Evolutionary conservation across 768 basidiomycete species (phyloP).

Genomic region (Russula lepida): DNA sequence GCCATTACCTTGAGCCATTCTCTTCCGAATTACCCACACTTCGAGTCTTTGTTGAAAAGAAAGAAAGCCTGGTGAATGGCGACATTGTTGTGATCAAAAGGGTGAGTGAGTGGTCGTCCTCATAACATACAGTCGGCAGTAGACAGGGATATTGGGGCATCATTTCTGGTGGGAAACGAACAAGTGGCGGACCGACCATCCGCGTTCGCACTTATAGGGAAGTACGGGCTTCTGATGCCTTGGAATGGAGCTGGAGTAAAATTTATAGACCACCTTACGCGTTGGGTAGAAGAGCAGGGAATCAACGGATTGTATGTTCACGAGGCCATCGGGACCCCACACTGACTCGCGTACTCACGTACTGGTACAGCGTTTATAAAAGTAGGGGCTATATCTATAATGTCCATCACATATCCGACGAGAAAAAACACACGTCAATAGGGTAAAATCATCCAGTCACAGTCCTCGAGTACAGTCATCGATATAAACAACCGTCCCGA

Average conservation of each 20-base stretch:
- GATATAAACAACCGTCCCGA: neutral
- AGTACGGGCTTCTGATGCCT: too few species aligned
- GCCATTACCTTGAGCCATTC: too few species aligned
- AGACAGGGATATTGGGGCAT: conserved; percentile 51
- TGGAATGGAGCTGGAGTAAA: too few species aligned
- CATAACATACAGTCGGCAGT: conserved; percentile 74
- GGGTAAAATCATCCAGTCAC: neutral
- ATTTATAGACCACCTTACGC: too few species aligned
- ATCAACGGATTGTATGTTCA: too few species aligned
- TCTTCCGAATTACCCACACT: too few species aligned
- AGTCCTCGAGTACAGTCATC: neutral
- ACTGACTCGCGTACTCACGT: too few species aligned
- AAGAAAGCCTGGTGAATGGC: conserved; percentile 86
- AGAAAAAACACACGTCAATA: neutral
- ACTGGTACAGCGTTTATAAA: neutral
- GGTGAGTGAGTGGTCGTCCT: conserved; percentile 58
- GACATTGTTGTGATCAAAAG: conserved; percentile 53
- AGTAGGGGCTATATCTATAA: neutral
- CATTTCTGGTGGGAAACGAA: too few species aligned
- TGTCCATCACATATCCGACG: conserved; percentile 7
- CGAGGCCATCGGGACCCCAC: too few species aligned
- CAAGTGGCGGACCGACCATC: too few species aligned
- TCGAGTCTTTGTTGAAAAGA: conserved; percentile 83
- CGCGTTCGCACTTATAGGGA: too few species aligned
- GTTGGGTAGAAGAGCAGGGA: too few species aligned